Percentiles rank a stretch among this genome's conserved stretches.
Conservation (phyloP, 495 filamentous ascomycete species). For the Podospora bellae-mahoneyi region DNA sequence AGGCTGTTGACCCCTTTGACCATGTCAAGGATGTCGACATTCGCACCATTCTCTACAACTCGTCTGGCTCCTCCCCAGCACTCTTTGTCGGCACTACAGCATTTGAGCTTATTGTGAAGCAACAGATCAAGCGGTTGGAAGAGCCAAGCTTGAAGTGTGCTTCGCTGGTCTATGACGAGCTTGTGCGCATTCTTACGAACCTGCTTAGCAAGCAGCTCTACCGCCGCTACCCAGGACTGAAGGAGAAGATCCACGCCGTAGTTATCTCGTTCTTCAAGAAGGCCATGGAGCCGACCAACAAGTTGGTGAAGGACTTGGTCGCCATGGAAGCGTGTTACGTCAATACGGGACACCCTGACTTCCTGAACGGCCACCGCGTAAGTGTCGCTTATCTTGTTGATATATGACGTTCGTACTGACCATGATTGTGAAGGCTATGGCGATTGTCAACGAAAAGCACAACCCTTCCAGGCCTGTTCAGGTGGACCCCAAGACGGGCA, state of each 20-base stretch:
- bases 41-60: conserved; percentile 94
- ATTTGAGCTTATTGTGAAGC: conserved; percentile 97
- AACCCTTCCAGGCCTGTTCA: conserved; percentile 79
- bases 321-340: conserved; percentile 95
- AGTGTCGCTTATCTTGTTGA: conserved; percentile 25
- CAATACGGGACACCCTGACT: conserved; percentile 98
- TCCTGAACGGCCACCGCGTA: conserved; percentile 89
- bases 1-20: conserved; percentile 97
- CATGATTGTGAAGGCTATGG: conserved; percentile 67
- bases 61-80: conserved; percentile 92
- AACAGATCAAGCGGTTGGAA: conserved; percentile 94
- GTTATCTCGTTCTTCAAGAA: conserved; percentile 97
- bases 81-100: conserved; percentile 97
- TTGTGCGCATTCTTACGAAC: conserved; percentile 91
- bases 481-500: conserved; percentile 98
- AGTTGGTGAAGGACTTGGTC: conserved; percentile 90
- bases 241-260: conserved; percentile 96
- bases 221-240: conserved; percentile 84
- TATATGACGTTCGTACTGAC: neutral
- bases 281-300: conserved; percentile 94
- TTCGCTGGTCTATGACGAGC: conserved; percentile 93
- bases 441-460: conserved; percentile 90
- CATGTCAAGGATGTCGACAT: conserved; percentile 97
- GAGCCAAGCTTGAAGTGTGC: conserved; percentile 97
- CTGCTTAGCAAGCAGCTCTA: conserved; percentile 86